A percentile compares a stretch with the other conserved stretches of the same genome.
These are phyloP conservation scores for Termitomyces sp. DNA, from an alignment of 1,284 basidiomycete genomes.

Conservation along the genomic window DNA sequence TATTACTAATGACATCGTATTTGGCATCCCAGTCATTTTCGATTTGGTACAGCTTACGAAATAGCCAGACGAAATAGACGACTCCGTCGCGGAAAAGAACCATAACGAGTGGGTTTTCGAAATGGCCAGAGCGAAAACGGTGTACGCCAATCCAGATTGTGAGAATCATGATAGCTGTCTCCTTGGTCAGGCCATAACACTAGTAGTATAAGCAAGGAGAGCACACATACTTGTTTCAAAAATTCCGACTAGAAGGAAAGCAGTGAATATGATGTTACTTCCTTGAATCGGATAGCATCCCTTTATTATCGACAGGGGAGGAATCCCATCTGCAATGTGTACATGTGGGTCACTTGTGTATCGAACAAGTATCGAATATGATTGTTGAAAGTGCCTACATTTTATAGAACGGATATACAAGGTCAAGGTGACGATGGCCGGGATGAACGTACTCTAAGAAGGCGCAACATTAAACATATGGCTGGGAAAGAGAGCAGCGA, in stretches of 20 bases:
- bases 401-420: conserved; percentile 13
- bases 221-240: conserved; percentile 18
- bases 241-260: conserved; percentile 17
- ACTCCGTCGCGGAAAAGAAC: no score
- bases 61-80: no score
- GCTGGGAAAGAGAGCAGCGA: neutral
- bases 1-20: no score
- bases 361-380: neutral
- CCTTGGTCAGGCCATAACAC: neutral
- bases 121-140: no score
- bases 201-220: neutral
- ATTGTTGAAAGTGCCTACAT: conserved; percentile 7
- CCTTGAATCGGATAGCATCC: conserved; percentile 16
- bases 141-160: no score
- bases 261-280: conserved; percentile 15
- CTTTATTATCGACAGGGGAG: conserved; percentile 11
- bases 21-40: no score
- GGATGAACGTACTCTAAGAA: conserved; percentile 2
- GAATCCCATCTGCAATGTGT: conserved; percentile 6
- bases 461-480: neutral
- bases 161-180: neutral
- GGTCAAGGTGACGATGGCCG: conserved; percentile 6
- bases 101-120: no score
- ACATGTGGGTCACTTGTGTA: neutral
- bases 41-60: no score